Percentiles rank a stretch among this genome's conserved stretches.
phyloP scores from a whole-genome alignment of 495 filamentous ascomycete genomes.

The Penicillium goetzii region DNA sequence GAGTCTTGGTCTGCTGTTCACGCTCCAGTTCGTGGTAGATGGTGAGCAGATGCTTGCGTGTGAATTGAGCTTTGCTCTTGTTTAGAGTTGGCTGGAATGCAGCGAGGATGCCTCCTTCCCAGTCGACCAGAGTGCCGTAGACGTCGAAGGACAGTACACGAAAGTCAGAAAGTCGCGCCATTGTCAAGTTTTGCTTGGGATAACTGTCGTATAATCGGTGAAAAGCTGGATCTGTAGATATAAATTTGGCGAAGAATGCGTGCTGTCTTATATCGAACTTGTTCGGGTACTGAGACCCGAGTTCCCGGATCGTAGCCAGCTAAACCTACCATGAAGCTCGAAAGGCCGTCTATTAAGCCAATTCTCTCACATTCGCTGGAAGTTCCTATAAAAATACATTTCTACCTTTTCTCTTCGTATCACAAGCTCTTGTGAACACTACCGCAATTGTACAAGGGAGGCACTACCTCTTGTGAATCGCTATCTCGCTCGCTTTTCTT shows the following conservation, averaged over 20 bases:
- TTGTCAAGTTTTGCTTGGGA: not conserved
- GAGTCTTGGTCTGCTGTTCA: conserved; percentile 48
- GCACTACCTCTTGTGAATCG: too few relatives aligned
- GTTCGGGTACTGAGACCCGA: conserved; percentile 3
- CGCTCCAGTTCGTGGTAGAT: not conserved
- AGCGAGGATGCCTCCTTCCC: not conserved
- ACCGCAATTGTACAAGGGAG: not conserved
- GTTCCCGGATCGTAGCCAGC: not conserved
- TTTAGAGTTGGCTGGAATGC: not conserved
- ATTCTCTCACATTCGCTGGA: not conserved
- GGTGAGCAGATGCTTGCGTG: not conserved
- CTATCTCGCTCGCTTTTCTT: too few relatives aligned
- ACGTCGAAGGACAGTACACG: not conserved
- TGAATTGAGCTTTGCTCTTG: not conserved
- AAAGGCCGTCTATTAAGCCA: not conserved
- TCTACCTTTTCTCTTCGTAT: not conserved
- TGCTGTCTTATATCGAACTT: not conserved
- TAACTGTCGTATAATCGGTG: not conserved
- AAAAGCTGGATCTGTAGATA: not conserved
- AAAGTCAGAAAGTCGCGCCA: not conserved
- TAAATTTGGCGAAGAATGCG: not conserved
- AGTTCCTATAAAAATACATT: not conserved
- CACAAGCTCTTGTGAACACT: not conserved
- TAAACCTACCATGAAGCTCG: not conserved
- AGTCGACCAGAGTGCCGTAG: not conserved